phyloP scores from a whole-genome alignment of 2,329 filamentous ascomycete species.

The Sphaerulina populicola region DNA sequence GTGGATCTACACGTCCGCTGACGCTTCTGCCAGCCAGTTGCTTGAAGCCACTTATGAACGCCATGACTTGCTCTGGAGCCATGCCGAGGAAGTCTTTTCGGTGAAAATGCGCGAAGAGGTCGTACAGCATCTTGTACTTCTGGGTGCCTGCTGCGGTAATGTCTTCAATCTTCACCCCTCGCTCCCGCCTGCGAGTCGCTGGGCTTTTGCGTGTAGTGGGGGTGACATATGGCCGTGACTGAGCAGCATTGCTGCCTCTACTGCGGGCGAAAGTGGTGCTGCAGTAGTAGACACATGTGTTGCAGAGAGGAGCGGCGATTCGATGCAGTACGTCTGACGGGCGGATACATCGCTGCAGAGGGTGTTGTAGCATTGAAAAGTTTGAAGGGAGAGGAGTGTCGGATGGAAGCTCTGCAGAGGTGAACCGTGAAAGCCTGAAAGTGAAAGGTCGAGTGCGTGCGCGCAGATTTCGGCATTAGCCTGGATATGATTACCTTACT shows the following conservation, averaged over 20 bases:
- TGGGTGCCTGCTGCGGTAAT: no score
- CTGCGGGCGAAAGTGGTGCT: conserved; percentile 4
- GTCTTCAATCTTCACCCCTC: background rate
- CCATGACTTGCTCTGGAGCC: conserved; percentile 6
- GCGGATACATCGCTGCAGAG: conserved; percentile 10
- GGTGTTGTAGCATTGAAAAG: conserved; percentile 18
- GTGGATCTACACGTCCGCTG: conserved; percentile 1
- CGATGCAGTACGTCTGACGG: background rate
- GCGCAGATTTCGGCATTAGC: background rate
- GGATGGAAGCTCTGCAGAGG: background rate
- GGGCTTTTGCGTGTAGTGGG: conserved; percentile 12
- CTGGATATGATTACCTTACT: no score
- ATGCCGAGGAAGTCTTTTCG: conserved; percentile 2
- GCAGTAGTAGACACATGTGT: conserved; percentile 18
- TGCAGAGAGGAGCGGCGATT: conserved; percentile 7
- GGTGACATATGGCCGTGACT: background rate
- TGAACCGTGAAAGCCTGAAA: no score
- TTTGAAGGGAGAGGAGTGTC: background rate
- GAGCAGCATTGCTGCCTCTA: background rate
- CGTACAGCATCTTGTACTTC: background rate
- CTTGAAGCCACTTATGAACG: conserved; percentile 11
- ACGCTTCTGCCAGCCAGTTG: background rate
- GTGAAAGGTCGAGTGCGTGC: background rate
- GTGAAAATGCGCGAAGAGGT: background rate
- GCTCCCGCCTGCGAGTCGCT: conserved; percentile 5